Evolutionary conservation across 2,329 filamentous ascomycete species (phyloP).

Genomic region (Aspergillus brasiliensis): DNA sequence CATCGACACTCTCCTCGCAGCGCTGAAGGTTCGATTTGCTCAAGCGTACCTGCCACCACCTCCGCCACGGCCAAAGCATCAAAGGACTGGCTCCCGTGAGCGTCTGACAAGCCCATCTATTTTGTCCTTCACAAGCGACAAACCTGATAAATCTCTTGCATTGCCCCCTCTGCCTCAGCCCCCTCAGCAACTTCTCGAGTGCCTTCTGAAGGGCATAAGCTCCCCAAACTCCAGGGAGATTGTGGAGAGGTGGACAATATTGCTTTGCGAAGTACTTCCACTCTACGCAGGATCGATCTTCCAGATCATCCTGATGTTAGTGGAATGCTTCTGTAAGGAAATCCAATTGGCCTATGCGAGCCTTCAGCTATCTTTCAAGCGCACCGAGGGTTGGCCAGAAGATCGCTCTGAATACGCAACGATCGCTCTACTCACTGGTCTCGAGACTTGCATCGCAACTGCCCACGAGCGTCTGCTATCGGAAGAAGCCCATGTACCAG

Average conservation of each 20-base stretch:
- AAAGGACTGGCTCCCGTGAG: conserved; percentile 43
- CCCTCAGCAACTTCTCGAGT: conserved; percentile 73
- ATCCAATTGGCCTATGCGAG: conserved; percentile 72
- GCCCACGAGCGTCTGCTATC: conserved; percentile 79
- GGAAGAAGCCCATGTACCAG: conserved; percentile 71
- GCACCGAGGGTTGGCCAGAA: conserved; percentile 38
- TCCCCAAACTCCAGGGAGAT: conserved; percentile 72
- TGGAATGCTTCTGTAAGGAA: conserved; percentile 83
- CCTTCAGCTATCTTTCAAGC: conserved; percentile 58
- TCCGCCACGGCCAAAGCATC: conserved; percentile 34
- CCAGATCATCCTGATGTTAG: conserved; percentile 84
- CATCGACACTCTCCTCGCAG: conserved; percentile 74
- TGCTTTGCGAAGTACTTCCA: conserved; percentile 80
- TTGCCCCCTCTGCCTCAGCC: conserved; percentile 41
- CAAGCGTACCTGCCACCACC: conserved; percentile 39
- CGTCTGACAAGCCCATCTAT: conserved; percentile 44
- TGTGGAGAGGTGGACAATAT: conserved; percentile 87
- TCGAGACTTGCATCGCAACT: conserved; percentile 86
- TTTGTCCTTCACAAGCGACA: conserved; percentile 50
- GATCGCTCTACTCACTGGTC: conserved; percentile 84
- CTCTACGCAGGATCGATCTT: conserved; percentile 84
- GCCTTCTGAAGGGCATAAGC: conserved; percentile 78
- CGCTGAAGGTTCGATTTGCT: conserved; percentile 64
- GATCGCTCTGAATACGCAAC: conserved; percentile 60
- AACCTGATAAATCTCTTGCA: conserved; percentile 40